These are phyloP conservation scores for Phialophora tarda DNA, from an alignment of 2,329 filamentous ascomycete genomes.

Conservation along the genomic window DNA sequence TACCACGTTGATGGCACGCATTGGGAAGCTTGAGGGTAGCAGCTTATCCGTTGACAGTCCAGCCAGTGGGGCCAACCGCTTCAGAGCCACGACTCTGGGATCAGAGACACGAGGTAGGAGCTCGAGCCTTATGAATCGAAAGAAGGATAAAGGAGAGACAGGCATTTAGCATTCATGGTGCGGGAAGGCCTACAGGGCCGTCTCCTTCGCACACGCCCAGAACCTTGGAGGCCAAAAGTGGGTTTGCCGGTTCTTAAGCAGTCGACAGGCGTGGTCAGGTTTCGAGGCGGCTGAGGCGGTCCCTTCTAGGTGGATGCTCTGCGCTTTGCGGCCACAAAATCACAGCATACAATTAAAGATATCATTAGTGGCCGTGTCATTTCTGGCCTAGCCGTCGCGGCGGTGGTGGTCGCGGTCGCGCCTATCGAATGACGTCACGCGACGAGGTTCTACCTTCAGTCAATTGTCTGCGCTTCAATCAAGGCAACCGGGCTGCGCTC, in stretches of 20 bases:
- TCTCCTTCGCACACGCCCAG: not conserved
- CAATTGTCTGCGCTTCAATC: not conserved
- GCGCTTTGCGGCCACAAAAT: not conserved
- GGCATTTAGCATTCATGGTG: slow-evolving; percentile 25
- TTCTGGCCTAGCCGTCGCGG: not conserved
- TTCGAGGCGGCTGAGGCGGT: not conserved
- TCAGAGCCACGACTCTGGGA: slow-evolving; percentile 28
- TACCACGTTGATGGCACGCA: slow-evolving; percentile 54
- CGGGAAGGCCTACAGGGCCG: not conserved
- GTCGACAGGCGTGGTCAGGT: not conserved
- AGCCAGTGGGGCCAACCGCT: slow-evolving; percentile 4
- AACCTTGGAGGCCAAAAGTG: not conserved
- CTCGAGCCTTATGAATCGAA: slow-evolving; percentile 27
- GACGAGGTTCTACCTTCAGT: not conserved
- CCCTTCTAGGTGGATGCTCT: not conserved
- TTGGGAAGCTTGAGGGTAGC: slow-evolving; percentile 49
- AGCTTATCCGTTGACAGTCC: slow-evolving; percentile 18
- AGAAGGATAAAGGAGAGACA: slow-evolving; percentile 27
- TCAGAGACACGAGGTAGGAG: slow-evolving; percentile 27
- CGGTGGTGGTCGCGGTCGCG: not conserved
- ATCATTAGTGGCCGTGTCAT: not conserved
- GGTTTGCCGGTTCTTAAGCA: not conserved
- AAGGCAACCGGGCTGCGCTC: not conserved
- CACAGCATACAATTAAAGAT: not conserved
- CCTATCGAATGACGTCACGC: not conserved